Evolutionary conservation across 176 grass and related monocot species (phyloP), one percentile per base, ranked within the genome.

Genomic region (Oryza australiensis): DNA sequence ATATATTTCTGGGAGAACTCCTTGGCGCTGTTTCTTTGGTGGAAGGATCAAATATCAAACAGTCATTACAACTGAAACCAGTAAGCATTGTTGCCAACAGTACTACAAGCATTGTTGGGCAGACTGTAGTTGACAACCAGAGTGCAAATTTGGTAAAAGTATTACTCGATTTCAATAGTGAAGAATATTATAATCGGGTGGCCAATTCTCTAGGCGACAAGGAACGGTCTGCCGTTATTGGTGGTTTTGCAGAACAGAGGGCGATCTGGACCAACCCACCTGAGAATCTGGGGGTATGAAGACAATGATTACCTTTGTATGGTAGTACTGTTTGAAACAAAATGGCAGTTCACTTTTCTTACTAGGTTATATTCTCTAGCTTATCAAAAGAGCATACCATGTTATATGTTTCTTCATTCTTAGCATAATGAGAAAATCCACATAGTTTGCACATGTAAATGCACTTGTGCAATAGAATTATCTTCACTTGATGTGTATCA

Each of bases 1-100:
- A 87, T 66, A 97, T 90, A 37, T 97, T 97, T 90, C 72, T 91
- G 32, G 94, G 94, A 34, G 94, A 97, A 82, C 49, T 97, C 67
- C 87, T 92, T 85, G 89, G 92, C 37, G 92, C 89, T 5, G 92
- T 97, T 67, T 92, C 82, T 81, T 85, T 97, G 38, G 86, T 92
- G 29, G 87, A 97, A 55, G 76, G 83, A 38, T 63, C 70, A 24
- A 90, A 83, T 64, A 46, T 97, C 64, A 80, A 84, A 66, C 69
- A 70, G 76, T 68, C 37, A 37, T 37, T 92, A 32, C 46, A 87
- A 83, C 5, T 68, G 32, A 92, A 82, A 66, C 28, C 49, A 9
- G 74, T 97, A 74, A 62, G 53, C 22, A 49, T 94, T 22, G 53
- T 89, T 79, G 81, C 79, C 18, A 85, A 89, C 64, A 79, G 41